A percentile compares a stretch with the other conserved stretches of the same genome.
phyloP scores from a whole-genome alignment of 139 green algal genomes.

The Chlorella sp. region DNA sequence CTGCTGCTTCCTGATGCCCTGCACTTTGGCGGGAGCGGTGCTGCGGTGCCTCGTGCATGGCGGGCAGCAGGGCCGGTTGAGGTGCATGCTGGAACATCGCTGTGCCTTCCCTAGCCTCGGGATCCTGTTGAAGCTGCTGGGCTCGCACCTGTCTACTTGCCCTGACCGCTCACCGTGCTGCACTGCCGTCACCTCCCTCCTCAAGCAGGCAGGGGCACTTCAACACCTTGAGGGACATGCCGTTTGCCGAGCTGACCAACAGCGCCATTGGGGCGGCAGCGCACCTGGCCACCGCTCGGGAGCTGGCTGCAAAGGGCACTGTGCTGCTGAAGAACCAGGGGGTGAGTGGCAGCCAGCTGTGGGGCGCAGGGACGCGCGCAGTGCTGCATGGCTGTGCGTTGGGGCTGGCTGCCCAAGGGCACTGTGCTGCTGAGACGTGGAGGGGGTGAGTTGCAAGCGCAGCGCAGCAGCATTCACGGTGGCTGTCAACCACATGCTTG shows the following conservation, averaged over 20 bases:
- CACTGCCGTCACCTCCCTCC: background rate
- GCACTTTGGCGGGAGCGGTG: too few species aligned
- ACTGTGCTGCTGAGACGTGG: background rate
- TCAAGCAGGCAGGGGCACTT: conserved; percentile 3
- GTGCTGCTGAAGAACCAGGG: conserved; percentile 14
- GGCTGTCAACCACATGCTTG: background rate
- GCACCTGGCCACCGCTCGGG: background rate
- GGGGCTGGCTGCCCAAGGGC: background rate
- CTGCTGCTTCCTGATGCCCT: too few species aligned
- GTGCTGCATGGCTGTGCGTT: background rate
- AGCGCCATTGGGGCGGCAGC: background rate
- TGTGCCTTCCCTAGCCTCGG: background rate
- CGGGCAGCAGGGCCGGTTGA: too few species aligned
- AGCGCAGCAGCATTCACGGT: background rate
- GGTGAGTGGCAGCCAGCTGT: background rate
- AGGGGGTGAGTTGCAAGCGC: background rate
- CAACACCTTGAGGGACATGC: background rate
- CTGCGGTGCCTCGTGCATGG: too few species aligned
- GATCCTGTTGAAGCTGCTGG: too few species aligned
- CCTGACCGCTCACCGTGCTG: too few species aligned
- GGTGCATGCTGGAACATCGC: background rate
- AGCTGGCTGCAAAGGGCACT: background rate
- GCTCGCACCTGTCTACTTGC: background rate
- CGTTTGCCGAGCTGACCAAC: background rate
- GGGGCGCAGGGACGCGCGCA: too few species aligned